A percentile compares a stretch with the other conserved stretches of the same genome.
Conservation (phyloP, 2,329 filamentous ascomycete genomes). For the Neopestalotiopsis sp. region DNA sequence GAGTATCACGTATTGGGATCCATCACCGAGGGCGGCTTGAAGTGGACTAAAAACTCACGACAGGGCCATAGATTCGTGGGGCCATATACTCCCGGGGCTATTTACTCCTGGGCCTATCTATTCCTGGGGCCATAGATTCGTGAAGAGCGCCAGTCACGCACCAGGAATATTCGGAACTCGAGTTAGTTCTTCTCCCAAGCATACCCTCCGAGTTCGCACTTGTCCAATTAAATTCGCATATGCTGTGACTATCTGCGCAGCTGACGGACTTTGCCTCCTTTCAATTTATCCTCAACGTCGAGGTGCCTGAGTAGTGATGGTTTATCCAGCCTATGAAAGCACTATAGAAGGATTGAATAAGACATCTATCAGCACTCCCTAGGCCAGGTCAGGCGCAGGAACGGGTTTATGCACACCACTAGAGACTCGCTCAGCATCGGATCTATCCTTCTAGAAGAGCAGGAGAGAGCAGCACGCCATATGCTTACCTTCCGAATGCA, state of each 20-base stretch:
- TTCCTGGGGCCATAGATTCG: background rate
- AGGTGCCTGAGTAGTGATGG: background rate
- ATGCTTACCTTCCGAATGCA: background rate
- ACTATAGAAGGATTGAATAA: background rate
- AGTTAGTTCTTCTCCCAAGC: background rate
- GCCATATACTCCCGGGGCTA: background rate
- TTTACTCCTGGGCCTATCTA: no score
- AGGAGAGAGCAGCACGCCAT: constrained; percentile 5
- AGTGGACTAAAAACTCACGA: background rate
- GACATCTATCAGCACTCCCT: background rate
- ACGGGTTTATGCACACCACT: background rate
- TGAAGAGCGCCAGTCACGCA: background rate
- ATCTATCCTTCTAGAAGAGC: constrained; percentile 10
- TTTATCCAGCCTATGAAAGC: background rate
- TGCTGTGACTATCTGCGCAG: background rate
- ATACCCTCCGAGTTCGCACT: background rate
- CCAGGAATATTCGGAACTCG: background rate
- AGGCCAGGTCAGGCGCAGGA: background rate
- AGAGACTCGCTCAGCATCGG: background rate
- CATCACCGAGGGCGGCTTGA: background rate
- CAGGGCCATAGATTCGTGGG: background rate
- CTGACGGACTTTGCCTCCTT: background rate
- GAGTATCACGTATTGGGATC: background rate
- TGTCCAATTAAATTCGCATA: background rate
- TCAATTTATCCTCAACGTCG: constrained; percentile 7